Conservation (phyloP, 441 rosid species). For the Pelargonium fulgidum region DNA sequence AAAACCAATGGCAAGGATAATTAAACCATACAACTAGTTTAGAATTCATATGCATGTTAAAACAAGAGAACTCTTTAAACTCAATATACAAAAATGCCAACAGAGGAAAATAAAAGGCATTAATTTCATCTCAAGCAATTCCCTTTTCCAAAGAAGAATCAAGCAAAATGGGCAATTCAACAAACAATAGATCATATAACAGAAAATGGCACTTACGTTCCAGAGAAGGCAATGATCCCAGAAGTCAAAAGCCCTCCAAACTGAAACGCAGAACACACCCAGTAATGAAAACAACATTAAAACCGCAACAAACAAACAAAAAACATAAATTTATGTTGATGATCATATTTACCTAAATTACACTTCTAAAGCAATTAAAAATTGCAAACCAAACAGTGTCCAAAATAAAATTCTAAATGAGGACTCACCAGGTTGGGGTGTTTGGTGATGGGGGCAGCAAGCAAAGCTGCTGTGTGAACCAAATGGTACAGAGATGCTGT, state of each 20-base stretch:
- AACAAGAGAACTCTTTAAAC: not conserved
- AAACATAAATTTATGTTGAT: not conserved
- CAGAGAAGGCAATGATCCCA: constrained; percentile 75
- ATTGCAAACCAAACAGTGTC: not conserved
- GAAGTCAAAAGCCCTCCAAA: constrained; percentile 85
- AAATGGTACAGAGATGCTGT: constrained; percentile 87
- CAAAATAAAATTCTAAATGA: not conserved
- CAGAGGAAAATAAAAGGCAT: not conserved
- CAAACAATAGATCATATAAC: not conserved
- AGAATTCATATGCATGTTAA: no score
- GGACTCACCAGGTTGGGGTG: constrained; percentile 56
- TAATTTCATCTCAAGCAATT: not conserved
- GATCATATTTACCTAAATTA: not conserved
- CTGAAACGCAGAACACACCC: constrained; percentile 26
- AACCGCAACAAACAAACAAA: not conserved
- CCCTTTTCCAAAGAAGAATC: constrained; percentile 12
- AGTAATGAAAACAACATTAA: not conserved
- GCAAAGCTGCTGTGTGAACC: constrained; percentile 84
- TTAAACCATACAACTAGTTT: no score
- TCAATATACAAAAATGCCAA: not conserved
- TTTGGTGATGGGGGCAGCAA: constrained; percentile 70
- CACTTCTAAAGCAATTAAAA: not conserved
- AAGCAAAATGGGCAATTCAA: constrained; percentile 1
- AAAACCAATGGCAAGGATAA: no score
- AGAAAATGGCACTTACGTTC: constrained; percentile 58